Evolutionary conservation across 257 asterid species (phyloP).

Genomic region (Solanum pennellii): DNA sequence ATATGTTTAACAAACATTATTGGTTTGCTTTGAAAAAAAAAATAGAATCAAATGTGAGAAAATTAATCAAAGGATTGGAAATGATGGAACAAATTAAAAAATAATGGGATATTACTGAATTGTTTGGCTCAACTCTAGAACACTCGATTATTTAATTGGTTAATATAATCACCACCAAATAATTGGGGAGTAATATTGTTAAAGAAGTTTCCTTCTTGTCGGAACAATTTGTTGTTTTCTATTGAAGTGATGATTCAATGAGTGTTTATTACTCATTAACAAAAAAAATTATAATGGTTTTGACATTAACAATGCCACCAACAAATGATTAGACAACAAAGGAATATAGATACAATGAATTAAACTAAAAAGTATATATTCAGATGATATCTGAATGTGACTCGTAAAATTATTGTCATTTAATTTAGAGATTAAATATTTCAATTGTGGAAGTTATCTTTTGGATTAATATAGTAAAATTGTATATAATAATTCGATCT

Average conservation of each 20-base stretch:
- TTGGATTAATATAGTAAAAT: not conserved
- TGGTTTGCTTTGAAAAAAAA: not conserved
- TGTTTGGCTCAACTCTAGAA: not conserved
- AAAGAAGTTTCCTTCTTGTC: not conserved
- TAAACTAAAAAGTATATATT: not conserved
- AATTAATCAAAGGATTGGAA: not conserved
- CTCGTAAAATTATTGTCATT: not conserved
- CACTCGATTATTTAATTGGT: not conserved
- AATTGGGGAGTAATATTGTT: not conserved
- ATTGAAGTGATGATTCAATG: not conserved
- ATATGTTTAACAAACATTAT: not conserved
- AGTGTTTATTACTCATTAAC: not conserved
- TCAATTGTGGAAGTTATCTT: not conserved
- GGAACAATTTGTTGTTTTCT: not conserved
- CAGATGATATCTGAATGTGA: accelerated
- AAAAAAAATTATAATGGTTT: not conserved
- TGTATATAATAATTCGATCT: not conserved
- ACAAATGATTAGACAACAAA: not conserved
- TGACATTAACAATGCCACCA: not conserved
- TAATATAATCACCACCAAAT: not conserved
- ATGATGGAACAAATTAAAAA: not conserved
- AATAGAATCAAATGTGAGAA: not conserved
- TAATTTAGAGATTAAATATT: not conserved
- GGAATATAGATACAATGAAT: not conserved
- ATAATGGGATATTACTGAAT: not conserved